Evolutionary conservation across 176 grass and related monocot genomes (phyloP).

Genomic region (Cocos nucifera): DNA sequence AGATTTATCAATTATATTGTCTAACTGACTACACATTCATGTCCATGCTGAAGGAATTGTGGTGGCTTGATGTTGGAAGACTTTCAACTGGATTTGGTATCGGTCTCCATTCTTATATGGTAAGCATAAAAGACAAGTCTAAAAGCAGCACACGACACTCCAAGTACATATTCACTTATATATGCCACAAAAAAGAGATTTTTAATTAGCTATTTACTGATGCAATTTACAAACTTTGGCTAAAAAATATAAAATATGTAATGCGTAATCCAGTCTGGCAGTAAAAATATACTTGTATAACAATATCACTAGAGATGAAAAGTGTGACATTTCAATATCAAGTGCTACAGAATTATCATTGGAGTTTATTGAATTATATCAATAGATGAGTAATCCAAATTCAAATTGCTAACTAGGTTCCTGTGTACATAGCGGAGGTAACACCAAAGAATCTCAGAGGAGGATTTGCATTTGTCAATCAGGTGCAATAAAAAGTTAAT

Average conservation of each 20-base stretch:
- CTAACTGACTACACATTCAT: too few species aligned
- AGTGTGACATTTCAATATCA: too few species aligned
- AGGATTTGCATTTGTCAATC: conserved; percentile 62
- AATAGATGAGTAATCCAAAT: neutral
- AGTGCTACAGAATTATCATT: too few species aligned
- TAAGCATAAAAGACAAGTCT: conserved; percentile 14
- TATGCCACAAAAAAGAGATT: too few species aligned
- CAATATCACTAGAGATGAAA: too few species aligned
- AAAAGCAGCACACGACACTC: neutral
- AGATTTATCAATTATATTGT: neutral
- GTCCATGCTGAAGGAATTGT: conserved; percentile 23
- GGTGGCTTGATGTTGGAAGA: conserved; percentile 72
- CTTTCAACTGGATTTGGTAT: conserved; percentile 60
- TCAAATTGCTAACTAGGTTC: conserved; percentile 35
- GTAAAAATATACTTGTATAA: too few species aligned
- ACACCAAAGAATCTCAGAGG: conserved; percentile 87
- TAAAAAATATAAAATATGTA: too few species aligned
- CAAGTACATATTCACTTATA: too few species aligned
- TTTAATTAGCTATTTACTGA: too few species aligned
- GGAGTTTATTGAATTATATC: too few species aligned
- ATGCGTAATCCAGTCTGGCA: too few species aligned
- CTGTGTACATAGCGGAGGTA: conserved; percentile 83
- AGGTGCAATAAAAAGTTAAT: conserved; percentile 30
- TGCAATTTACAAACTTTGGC: too few species aligned
- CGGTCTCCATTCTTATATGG: conserved; percentile 73